phyloP scores from a whole-genome alignment of 495 filamentous ascomycete genomes.

The Mytilinidion resinicola region DNA sequence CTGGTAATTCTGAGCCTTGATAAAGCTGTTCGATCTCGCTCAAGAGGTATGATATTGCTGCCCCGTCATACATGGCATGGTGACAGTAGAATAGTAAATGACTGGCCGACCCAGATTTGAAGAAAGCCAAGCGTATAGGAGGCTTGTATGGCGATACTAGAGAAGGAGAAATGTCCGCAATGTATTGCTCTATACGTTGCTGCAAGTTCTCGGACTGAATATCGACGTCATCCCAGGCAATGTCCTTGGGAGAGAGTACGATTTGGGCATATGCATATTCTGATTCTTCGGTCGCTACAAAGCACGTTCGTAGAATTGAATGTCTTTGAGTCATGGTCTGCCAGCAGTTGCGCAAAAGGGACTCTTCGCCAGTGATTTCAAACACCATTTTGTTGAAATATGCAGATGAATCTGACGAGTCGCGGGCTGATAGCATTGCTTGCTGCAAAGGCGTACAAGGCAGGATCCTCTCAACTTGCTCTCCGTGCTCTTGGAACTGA shows the following conservation, averaged over 20 bases:
- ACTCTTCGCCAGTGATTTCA: slow-evolving; percentile 41
- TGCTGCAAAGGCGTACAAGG: slow-evolving; percentile 81
- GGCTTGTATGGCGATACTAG: slow-evolving; percentile 12
- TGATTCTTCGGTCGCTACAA: slow-evolving; percentile 47
- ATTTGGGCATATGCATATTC: slow-evolving; percentile 54
- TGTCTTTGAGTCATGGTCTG: slow-evolving; percentile 48
- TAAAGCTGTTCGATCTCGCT: slow-evolving; percentile 56
- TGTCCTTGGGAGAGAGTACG: slow-evolving; percentile 38
- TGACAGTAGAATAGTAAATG: slow-evolving; percentile 41
- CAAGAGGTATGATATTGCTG: slow-evolving; percentile 58
- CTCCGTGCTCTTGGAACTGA: slow-evolving; percentile 33
- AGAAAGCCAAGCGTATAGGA: slow-evolving; percentile 9
- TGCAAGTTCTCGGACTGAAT: background rate
- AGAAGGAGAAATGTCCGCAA: background rate
- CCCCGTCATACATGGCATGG: slow-evolving; percentile 76
- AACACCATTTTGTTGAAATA: slow-evolving; percentile 55
- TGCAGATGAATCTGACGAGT: slow-evolving; percentile 25
- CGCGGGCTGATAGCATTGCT: slow-evolving; percentile 62
- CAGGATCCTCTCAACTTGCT: slow-evolving; percentile 48
- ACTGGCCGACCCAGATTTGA: background rate
- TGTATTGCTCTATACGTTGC: slow-evolving; percentile 7
- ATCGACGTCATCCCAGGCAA: slow-evolving; percentile 31
- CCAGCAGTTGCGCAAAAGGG: slow-evolving; percentile 44
- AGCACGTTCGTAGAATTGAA: slow-evolving; percentile 58
- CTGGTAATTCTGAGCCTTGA: slow-evolving; percentile 39